Evolutionary conservation across 345 rosid species (phyloP).

Genomic region (Iberis pinnata): DNA sequence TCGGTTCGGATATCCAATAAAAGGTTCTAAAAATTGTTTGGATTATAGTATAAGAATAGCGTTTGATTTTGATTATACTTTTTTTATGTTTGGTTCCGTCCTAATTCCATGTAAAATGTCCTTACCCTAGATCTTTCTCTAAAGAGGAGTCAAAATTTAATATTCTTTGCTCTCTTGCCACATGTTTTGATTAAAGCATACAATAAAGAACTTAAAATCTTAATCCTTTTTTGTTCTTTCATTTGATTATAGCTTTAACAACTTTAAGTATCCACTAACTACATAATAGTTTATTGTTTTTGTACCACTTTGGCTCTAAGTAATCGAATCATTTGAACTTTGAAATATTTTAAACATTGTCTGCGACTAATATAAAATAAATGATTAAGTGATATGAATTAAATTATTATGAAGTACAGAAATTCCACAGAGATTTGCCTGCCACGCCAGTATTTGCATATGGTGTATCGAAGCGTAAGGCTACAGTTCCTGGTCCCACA

Average conservation of each 20-base stretch:
- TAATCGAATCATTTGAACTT: constrained; percentile 1
- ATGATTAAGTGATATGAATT: no score
- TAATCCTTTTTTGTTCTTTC: no score
- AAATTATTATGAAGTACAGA: constrained; percentile 34
- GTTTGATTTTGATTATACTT: no score
- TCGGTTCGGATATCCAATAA: no score
- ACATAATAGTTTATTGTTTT: constrained; percentile 1
- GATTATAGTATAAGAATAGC: no score
- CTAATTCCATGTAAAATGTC: no score
- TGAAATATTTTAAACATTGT: background rate
- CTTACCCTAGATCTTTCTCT: no score
- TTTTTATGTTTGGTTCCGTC: no score
- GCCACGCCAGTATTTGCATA: constrained; percentile 71
- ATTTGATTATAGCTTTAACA: constrained; percentile 3
- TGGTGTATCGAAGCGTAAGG: constrained; percentile 48
- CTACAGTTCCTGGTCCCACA: constrained; percentile 90
- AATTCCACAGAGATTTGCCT: constrained; percentile 87
- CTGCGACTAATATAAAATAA: background rate
- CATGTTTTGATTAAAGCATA: background rate
- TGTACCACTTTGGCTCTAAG: constrained; percentile 4
- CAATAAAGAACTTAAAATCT: no score
- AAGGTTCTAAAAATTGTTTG: no score
- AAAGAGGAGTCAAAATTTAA: background rate
- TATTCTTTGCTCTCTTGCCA: constrained; percentile 1
- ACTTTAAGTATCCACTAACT: constrained; percentile 8